Evolutionary conservation across 768 basidiomycete species (phyloP), one percentile per base, ranked within the genome.

Genomic region (Boletus pseudopeckii): DNA sequence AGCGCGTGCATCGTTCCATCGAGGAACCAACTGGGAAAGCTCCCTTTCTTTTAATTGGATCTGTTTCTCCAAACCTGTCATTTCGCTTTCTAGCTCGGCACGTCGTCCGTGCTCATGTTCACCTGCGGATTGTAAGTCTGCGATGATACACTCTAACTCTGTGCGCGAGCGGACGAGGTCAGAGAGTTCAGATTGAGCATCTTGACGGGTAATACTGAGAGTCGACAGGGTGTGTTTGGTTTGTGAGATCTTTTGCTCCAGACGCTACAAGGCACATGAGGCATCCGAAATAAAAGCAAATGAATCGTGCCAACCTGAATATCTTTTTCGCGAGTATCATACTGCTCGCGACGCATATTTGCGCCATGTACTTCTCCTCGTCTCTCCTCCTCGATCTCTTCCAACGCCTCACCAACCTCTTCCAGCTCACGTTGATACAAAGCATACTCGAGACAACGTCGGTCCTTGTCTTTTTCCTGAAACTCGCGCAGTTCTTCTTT

Each of bases 401-500:
- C 92, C 51, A 99, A 69, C 0, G 91, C 85, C 49, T 87, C 86
- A 0, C 81, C 84, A 1, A 96, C 93, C 59, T 98, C 96, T 54
- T 90, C 85, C 37, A 98, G 71, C 65, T 99, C 96, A 34, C 90
- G 80, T 59, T 92, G 88, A 71, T 97, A 92, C 57, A 98, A 72
- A 0, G 94, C 92, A 67, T 98, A 98, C 67, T 99, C 97, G 63
- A 98, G 75, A 68, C 93, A 96, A 38, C 96, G 79, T 36, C 96
- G 77, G 54, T 98, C 92, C 70, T 92, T 92, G 67, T 99, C 97
- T 67, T 93, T 93, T 58, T 91, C 86, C 69, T 97, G 93, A 65
- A 91, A 99, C 68, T 97, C 93, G 66, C 95, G 96, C 52, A 99
- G 72, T 67, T 99, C 97, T 59, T 96, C 92, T 68, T 98, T 98